A percentile compares a stretch with the other conserved stretches of the same genome.
Evolutionary conservation across 2,329 filamentous ascomycete species (phyloP).

Genomic region (Colletotrichum viniferum): DNA sequence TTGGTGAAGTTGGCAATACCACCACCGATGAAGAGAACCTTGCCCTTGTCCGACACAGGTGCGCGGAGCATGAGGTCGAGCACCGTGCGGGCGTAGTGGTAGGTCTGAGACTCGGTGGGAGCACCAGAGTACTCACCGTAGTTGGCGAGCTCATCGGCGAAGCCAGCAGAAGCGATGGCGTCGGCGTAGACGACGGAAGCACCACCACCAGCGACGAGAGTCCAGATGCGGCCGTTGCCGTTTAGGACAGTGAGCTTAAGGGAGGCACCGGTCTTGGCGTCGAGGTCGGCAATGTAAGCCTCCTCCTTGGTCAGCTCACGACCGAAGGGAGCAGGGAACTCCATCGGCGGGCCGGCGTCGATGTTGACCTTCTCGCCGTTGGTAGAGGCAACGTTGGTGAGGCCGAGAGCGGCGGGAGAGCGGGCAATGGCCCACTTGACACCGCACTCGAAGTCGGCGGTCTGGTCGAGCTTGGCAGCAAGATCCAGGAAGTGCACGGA

Average conservation of each 20-base stretch:
- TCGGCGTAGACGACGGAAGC: conserved; percentile 99
- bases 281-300: conserved; percentile 97
- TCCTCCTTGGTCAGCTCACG: conserved; percentile 99
- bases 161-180: conserved; percentile 95
- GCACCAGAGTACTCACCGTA: conserved; percentile 99
- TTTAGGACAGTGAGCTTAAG: conserved; percentile 98
- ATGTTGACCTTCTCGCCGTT: conserved; percentile 82
- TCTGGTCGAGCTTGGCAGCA: conserved; percentile 98
- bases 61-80: conserved; percentile 97
- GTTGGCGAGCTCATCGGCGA: conserved; percentile 96
- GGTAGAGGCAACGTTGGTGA: conserved; percentile 68
- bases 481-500: conserved; percentile 98
- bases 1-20: conserved; percentile 99
- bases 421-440: conserved; percentile 98
- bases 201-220: conserved; percentile 97
- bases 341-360: conserved; percentile 96
- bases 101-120: conserved; percentile 97
- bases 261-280: conserved; percentile 98
- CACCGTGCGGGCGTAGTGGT: conserved; percentile 97
- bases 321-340: conserved; percentile 98
- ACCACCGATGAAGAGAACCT: conserved; percentile 99
- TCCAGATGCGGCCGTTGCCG: conserved; percentile 91
- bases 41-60: conserved; percentile 84
- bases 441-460: conserved; percentile 98
- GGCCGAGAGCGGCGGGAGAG: conserved; percentile 85